A percentile compares a stretch with the other conserved stretches of the same genome.
These are phyloP conservation scores for Xanthoconium stramineum DNA, from an alignment of 768 basidiomycete species.

Conservation along the genomic window DNA sequence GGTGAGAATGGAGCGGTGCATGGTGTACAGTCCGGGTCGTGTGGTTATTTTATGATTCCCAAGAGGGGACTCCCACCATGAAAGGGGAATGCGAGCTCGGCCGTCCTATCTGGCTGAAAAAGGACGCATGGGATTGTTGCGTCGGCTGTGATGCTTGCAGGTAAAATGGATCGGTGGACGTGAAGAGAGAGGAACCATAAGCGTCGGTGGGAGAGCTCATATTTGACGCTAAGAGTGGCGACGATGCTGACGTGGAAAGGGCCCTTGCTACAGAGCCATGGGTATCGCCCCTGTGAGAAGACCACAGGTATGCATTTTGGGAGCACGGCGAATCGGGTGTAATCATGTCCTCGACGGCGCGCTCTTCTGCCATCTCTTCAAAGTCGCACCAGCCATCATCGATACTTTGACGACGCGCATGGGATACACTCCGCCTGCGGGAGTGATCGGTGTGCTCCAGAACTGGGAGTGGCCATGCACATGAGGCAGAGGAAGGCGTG, in stretches of 20 bases:
- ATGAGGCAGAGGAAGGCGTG: slow-evolving; percentile 31
- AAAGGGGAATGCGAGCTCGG: slow-evolving; percentile 42
- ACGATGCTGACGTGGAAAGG: slow-evolving; percentile 21
- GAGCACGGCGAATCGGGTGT: slow-evolving; percentile 31
- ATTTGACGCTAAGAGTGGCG: slow-evolving; percentile 11
- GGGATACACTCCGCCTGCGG: slow-evolving; percentile 29
- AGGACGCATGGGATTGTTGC: slow-evolving; percentile 30
- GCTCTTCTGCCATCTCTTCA: slow-evolving; percentile 45
- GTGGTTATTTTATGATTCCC: slow-evolving; percentile 15
- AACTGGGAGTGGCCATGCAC: slow-evolving; percentile 29
- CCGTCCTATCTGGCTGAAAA: slow-evolving; percentile 38
- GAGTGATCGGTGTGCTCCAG: slow-evolving; percentile 21
- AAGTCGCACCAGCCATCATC: slow-evolving; percentile 30
- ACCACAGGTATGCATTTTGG: slow-evolving; percentile 22
- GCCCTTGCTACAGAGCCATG: slow-evolving; percentile 17
- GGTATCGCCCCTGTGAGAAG: slow-evolving; percentile 16
- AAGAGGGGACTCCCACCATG: slow-evolving; percentile 27
- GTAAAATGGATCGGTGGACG: slow-evolving; percentile 51
- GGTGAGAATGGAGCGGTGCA: not conserved
- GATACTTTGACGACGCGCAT: slow-evolving; percentile 20
- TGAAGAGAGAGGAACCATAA: slow-evolving; percentile 33
- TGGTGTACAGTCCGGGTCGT: not conserved
- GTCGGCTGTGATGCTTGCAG: slow-evolving; percentile 40
- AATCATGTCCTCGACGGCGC: slow-evolving; percentile 45
- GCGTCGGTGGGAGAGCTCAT: slow-evolving; percentile 23